Evolutionary conservation across 495 filamentous ascomycete species (phyloP).

Genomic region (Venustampulla echinocandica): DNA sequence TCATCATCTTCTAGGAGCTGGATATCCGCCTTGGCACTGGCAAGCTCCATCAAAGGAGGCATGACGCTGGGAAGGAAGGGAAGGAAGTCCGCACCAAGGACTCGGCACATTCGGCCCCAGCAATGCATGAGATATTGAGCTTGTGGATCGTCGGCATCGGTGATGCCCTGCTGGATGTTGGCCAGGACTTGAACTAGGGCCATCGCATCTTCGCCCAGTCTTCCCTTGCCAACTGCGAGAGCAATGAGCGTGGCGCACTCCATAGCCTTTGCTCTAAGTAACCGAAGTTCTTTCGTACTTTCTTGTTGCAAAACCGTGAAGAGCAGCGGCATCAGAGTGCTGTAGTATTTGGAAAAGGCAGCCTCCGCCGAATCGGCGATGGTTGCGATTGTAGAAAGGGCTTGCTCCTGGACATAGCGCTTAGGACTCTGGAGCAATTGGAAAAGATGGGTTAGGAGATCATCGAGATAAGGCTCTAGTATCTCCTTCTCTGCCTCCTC

Average conservation of each 20-base stretch:
- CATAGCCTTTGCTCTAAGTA: conserved; percentile 96
- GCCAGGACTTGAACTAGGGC: conserved; percentile 79
- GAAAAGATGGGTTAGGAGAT: conserved; percentile 73
- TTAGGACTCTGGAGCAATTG: conserved; percentile 79
- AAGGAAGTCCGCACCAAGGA: conserved; percentile 81
- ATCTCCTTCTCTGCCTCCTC: conserved; percentile 93
- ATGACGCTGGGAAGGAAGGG: conserved; percentile 89
- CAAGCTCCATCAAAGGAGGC: conserved; percentile 84
- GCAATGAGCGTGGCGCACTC: conserved; percentile 98
- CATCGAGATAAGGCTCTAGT: conserved; percentile 88
- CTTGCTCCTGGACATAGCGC: conserved; percentile 96
- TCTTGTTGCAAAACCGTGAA: conserved; percentile 82
- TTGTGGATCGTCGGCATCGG: conserved; percentile 91
- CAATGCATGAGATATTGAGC: conserved; percentile 96
- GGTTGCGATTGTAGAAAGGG: conserved; percentile 94
- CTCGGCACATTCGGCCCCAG: conserved; percentile 98
- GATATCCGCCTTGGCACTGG: conserved; percentile 93
- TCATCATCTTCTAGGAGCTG: conserved; percentile 95
- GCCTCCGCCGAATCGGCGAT: conserved; percentile 96
- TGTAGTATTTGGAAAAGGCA: conserved; percentile 93
- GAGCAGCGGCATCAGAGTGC: conserved; percentile 86
- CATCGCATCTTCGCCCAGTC: conserved; percentile 79
- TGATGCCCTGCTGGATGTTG: conserved; percentile 76
- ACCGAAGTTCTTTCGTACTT: conserved; percentile 82
- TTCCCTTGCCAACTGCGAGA: conserved; percentile 86